Evolutionary conservation across 2,329 filamentous ascomycete genomes (phyloP), one percentile per base, ranked within the genome.

Genomic region (Arachnomyces sp.): DNA sequence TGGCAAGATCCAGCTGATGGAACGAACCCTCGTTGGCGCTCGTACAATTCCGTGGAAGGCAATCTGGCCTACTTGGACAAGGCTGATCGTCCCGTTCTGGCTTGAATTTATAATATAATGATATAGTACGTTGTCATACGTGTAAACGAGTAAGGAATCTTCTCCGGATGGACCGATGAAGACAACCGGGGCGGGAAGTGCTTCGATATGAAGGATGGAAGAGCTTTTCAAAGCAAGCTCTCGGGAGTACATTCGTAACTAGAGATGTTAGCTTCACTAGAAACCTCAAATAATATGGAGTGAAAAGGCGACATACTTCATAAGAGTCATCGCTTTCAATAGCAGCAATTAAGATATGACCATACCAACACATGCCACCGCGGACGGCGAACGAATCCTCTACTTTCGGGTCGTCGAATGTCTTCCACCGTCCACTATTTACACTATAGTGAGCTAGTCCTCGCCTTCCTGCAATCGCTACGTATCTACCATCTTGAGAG

Each of bases 281-380:
- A 28, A 7, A 30, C 21, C 34, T 12, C 12, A 1, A 34, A 16
- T 12, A 35, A n/a, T 15, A 3, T 3, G 11, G 12, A 13, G 34
- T 14, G 14, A n/a, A 12, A 36, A 36, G 16, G 31, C 15, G 7
- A 45, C 58, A 43, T 62, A 77, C 75, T 68, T 95, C 84, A 53
- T 88, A 88, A 15, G 80, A 80, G 49, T 81, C 77, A 50, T 84
- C 85, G 39, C 79, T 81, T 62, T 98, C 92, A n/a, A 95, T 82
- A 3, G 90, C 88, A 30, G 88, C 89, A 41, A 96, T 86, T 13
- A 98, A 72, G 25, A 96, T 85, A 63, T 98, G 90, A 50, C 94
- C 88, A 58, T 94, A 89, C 92, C 92, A 98, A 60, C 90, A 96
- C 89, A 98, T 95, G 5, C 92, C 92, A 36, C 92, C 92, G 47